These are phyloP conservation scores for Sarocladiaceae sp. DNA, from an alignment of 2,329 filamentous ascomycete species.

Conservation along the genomic window DNA sequence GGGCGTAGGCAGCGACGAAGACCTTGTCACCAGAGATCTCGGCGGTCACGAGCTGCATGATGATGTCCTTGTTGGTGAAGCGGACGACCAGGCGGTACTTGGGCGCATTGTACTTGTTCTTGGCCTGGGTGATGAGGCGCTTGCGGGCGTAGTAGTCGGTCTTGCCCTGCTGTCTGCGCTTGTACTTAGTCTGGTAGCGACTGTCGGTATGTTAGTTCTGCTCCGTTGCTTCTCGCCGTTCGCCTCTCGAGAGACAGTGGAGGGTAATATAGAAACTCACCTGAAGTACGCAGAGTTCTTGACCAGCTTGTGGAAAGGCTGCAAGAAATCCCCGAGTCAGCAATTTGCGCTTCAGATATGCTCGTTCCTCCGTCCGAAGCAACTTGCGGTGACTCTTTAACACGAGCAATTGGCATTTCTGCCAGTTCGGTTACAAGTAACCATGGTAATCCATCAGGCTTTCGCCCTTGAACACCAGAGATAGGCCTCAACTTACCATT, in stretches of 20 bases:
- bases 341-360: conserved; percentile 98
- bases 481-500: conserved; percentile 58
- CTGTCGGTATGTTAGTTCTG: conserved; percentile 39
- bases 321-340: conserved; percentile 74
- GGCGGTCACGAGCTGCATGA: conserved; percentile 93
- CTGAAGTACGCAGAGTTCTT: conserved; percentile 99
- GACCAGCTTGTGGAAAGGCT: conserved; percentile 90
- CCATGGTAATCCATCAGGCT: conserved; percentile 4
- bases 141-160: conserved; percentile 99
- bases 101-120: conserved; percentile 99
- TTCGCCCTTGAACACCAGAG: conserved; percentile 14
- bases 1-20: conserved; percentile 83
- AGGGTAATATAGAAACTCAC: conserved; percentile 51
- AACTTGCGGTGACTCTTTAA: conserved; percentile 86
- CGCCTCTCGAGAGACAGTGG: too few species aligned
- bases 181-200: conserved; percentile 99
- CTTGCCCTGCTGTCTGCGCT: conserved; percentile 91
- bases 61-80: conserved; percentile 99
- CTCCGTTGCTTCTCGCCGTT: neutral
- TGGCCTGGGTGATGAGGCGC: conserved; percentile 98
- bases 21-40: conserved; percentile 99
- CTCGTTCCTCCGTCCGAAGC: conserved; percentile 71
- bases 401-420: conserved; percentile 41
- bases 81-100: conserved; percentile 99
- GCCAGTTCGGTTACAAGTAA: conserved; percentile 23